A percentile compares a stretch with the other conserved stretches of the same genome.
Evolutionary conservation across 1,284 basidiomycete genomes (phyloP).

Genomic region (Ceratorhiza oryzae-sativae): DNA sequence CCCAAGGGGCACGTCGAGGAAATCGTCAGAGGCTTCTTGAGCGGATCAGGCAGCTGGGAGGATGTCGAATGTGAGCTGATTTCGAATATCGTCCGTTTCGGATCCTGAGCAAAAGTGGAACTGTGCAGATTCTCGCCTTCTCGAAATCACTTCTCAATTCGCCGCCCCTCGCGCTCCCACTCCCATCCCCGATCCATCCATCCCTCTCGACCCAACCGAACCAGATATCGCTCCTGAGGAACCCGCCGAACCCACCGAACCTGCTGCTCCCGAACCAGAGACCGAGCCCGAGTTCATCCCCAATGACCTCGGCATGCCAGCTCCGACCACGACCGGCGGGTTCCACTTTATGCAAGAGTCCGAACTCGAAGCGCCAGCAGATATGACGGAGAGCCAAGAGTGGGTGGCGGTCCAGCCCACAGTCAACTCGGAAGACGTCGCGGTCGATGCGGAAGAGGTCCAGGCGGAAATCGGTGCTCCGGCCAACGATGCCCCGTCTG

Average conservation of each 20-base stretch:
- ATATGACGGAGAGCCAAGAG: slow-evolving; percentile 43
- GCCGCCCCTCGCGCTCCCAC: slow-evolving; percentile 32
- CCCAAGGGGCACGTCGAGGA: slow-evolving; percentile 53
- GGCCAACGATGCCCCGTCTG: slow-evolving; percentile 35
- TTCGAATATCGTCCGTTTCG: neutral
- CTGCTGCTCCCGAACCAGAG: neutral
- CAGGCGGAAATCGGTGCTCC: slow-evolving; percentile 38
- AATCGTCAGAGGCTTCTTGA: slow-evolving; percentile 63
- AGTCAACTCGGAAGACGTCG: slow-evolving; percentile 50
- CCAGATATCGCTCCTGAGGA: neutral
- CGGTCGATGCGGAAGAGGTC: slow-evolving; percentile 47
- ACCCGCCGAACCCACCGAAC: neutral
- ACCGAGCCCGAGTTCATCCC: neutral
- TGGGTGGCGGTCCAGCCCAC: slow-evolving; percentile 46
- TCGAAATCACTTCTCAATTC: slow-evolving; percentile 38
- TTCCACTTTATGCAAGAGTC: slow-evolving; percentile 37
- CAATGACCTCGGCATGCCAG: neutral
- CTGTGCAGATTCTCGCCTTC: slow-evolving; percentile 25
- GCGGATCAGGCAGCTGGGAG: slow-evolving; percentile 48
- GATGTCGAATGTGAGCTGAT: slow-evolving; percentile 40
- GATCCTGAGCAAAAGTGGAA: neutral
- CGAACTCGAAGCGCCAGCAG: slow-evolving; percentile 47
- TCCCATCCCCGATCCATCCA: slow-evolving; percentile 18
- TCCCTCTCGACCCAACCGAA: slow-evolving; percentile 13
- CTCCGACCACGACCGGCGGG: neutral